phyloP scores from a whole-genome alignment of 495 filamentous ascomycete species.

The Astrothelium subdiscretum region DNA sequence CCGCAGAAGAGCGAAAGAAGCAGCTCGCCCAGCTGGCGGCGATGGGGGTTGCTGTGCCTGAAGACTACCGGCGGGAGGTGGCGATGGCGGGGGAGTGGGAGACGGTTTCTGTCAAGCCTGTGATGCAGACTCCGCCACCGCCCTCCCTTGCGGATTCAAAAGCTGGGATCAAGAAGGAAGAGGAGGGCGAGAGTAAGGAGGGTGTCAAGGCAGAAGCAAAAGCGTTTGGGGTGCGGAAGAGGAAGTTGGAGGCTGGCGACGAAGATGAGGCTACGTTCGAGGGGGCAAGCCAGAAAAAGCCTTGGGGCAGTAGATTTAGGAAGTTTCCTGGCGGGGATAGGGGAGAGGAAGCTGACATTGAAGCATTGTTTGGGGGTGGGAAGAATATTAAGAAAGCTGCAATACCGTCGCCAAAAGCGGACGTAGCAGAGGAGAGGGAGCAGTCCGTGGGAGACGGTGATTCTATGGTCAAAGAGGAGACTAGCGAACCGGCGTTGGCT shows the following conservation, averaged over 20 bases:
- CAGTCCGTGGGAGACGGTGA: constrained; percentile 30
- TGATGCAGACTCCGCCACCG: constrained; percentile 20
- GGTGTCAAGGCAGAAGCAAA: constrained; percentile 28
- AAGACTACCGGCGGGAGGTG: constrained; percentile 66
- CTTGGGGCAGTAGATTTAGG: constrained; percentile 64
- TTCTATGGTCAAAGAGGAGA: constrained; percentile 26
- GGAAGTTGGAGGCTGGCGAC: constrained; percentile 46
- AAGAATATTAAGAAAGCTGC: constrained; percentile 10
- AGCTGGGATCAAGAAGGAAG: constrained; percentile 20
- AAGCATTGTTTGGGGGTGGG: constrained; percentile 49
- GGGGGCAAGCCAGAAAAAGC: constrained; percentile 48
- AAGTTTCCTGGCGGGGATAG: constrained; percentile 45
- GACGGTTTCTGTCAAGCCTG: constrained; percentile 46
- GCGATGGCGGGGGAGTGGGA: constrained; percentile 89
- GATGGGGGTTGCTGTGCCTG: constrained; percentile 76
- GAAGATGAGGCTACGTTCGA: constrained; percentile 51
- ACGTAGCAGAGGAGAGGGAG: constrained; percentile 16
- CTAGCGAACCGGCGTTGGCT: constrained; percentile 4
- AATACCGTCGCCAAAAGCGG: constrained; percentile 18
- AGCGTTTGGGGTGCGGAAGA: constrained; percentile 50
- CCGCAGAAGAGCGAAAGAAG: constrained; percentile 60
- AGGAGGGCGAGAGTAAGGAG: constrained; percentile 36
- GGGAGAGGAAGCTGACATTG: constrained; percentile 46
- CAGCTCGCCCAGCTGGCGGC: constrained; percentile 80
- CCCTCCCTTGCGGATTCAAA: neutral